Conservation (phyloP, 768 basidiomycete species). For the Clathrus columnatus region DNA sequence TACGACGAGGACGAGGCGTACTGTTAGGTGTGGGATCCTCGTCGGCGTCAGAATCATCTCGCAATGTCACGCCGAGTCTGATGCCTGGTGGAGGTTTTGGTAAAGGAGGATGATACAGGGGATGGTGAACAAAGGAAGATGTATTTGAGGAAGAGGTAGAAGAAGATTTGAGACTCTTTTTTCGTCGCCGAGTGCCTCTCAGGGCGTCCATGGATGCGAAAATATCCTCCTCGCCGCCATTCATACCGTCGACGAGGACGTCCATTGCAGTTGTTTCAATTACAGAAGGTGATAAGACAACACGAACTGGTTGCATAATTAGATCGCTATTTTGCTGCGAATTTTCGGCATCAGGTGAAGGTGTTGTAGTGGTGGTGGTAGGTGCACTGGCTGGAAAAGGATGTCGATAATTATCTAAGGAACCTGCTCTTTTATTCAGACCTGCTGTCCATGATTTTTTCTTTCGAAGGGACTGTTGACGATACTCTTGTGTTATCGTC, state of each 20-base stretch:
- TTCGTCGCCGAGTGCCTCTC: conserved; percentile 34
- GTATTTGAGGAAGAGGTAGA: conserved; percentile 26
- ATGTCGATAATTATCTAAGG: conserved; percentile 14
- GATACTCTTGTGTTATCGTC: not conserved
- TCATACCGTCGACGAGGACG: conserved; percentile 85
- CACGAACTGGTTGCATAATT: conserved; percentile 35
- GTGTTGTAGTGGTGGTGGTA: not conserved
- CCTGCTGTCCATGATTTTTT: not conserved
- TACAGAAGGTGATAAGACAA: conserved; percentile 68
- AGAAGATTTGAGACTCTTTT: conserved; percentile 1
- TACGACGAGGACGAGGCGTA: conserved; percentile 19
- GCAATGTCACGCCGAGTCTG: conserved; percentile 41
- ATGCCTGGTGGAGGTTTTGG: conserved; percentile 79
- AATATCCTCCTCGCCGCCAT: conserved; percentile 52
- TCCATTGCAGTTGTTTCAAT: conserved; percentile 72
- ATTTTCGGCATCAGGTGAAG: not conserved
- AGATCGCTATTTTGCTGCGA: not conserved
- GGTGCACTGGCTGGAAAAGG: conserved; percentile 8
- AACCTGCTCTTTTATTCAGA: not conserved
- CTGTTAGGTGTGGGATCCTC: conserved; percentile 21
- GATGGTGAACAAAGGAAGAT: conserved; percentile 45
- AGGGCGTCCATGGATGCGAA: conserved; percentile 24
- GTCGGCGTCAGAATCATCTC: conserved; percentile 4
- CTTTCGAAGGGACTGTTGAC: not conserved
- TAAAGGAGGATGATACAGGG: conserved; percentile 73